These are phyloP conservation scores for Wallacemonas sp. DNA, from an alignment of 208 protist species.

Conservation along the genomic window DNA sequence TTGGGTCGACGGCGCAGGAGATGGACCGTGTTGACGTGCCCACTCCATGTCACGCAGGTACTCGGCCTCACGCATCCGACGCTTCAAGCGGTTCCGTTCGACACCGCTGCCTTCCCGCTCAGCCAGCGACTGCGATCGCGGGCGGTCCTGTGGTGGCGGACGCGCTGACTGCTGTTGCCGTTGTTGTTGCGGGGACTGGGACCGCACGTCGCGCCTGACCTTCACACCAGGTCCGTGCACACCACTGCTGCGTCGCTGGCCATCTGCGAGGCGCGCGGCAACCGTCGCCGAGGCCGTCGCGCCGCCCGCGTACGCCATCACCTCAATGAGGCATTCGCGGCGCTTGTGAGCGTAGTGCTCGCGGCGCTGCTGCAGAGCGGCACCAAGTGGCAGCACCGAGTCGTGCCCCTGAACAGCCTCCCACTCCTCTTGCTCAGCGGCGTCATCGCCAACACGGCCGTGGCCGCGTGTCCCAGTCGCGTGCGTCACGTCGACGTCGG, in stretches of 20 bases:
- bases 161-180: too few species aligned
- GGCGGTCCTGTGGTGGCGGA: too few species aligned
- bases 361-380: not conserved
- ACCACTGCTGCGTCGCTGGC: not conserved
- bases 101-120: too few species aligned
- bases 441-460: not conserved
- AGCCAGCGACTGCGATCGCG: too few species aligned
- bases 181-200: too few species aligned
- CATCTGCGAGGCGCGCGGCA: not conserved
- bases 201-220: too few species aligned
- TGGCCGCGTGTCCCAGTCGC: not conserved
- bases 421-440: not conserved
- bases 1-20: not conserved
- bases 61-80: not conserved
- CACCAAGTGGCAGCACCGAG: not conserved
- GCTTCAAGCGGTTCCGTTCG: too few species aligned
- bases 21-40: not conserved
- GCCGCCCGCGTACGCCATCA: constrained; percentile 9
- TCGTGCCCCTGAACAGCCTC: too few species aligned
- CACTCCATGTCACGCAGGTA: not conserved
- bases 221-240: not conserved
- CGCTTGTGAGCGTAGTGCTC: constrained; percentile 10
- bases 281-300: not conserved
- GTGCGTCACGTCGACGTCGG: not conserved
- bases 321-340: constrained; percentile 7